phyloP scores from a whole-genome alignment of 1,284 basidiomycete species.

The Ganoderma lingzhi region DNA sequence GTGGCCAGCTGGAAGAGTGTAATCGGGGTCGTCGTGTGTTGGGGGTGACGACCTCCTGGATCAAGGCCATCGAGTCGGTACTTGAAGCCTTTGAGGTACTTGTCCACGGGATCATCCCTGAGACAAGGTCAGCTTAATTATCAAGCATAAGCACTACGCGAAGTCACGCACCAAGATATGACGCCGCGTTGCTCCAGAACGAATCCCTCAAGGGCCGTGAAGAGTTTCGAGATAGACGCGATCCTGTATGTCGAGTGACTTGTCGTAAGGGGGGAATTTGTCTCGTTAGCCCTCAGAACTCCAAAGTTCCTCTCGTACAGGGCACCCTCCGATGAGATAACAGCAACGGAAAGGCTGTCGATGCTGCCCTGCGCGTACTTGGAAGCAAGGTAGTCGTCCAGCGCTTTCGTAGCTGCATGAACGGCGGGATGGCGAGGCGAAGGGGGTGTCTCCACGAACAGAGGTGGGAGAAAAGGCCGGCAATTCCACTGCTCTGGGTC shows the following conservation, averaged over 20 bases:
- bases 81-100: conserved; percentile 48
- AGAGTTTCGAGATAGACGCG: conserved; percentile 57
- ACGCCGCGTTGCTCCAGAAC: conserved; percentile 53
- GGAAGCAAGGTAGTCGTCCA: conserved; percentile 18
- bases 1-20: conserved; percentile 55
- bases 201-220: conserved; percentile 53
- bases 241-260: conserved; percentile 37
- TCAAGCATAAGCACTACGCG: too few relatives aligned
- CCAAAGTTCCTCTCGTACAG: conserved; percentile 29
- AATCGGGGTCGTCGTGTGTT: conserved; percentile 41
- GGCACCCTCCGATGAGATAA: conserved; percentile 19
- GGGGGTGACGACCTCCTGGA: neutral
- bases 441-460: conserved; percentile 23
- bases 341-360: conserved; percentile 30
- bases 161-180: conserved; percentile 47
- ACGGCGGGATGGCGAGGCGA: conserved; percentile 13
- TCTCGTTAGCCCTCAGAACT: conserved; percentile 29
- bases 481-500: conserved; percentile 23
- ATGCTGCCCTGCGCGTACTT: conserved; percentile 26
- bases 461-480: conserved; percentile 24
- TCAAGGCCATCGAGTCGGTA: conserved; percentile 28
- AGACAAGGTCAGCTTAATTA: neutral
- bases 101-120: conserved; percentile 54
- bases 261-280: conserved; percentile 18
- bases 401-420: neutral